Conservation (phyloP, 2,329 filamentous ascomycete species). For the Penicillium sp. region DNA sequence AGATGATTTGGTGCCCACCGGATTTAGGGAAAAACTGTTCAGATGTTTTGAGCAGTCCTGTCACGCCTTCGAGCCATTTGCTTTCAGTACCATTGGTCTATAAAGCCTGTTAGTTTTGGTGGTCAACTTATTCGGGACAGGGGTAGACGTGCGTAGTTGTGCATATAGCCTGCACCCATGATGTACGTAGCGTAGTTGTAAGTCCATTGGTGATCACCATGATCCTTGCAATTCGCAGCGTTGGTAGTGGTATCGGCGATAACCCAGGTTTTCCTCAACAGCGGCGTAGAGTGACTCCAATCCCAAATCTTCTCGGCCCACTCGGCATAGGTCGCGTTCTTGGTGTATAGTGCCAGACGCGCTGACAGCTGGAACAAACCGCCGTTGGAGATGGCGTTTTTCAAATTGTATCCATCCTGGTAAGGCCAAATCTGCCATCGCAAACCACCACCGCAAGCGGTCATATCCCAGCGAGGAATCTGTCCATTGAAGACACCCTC, state of each 20-base stretch:
- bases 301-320: conserved; percentile 61
- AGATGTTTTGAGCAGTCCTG: conserved; percentile 51
- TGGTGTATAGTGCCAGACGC: conserved; percentile 63
- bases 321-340: conserved; percentile 61
- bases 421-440: conserved; percentile 75
- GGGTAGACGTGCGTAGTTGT: conserved; percentile 48
- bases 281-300: conserved; percentile 54
- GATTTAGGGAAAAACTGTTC: conserved; percentile 49
- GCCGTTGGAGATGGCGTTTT: conserved; percentile 74
- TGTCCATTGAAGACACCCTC: conserved; percentile 70
- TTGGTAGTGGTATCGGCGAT: conserved; percentile 63
- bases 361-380: conserved; percentile 76
- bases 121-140: neutral
- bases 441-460: conserved; percentile 65
- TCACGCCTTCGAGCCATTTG: conserved; percentile 55
- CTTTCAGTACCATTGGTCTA: conserved; percentile 46
- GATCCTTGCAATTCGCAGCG: conserved; percentile 56
- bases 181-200: conserved; percentile 62
- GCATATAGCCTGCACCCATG: conserved; percentile 61
- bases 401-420: conserved; percentile 77
- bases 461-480: conserved; percentile 63
- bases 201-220: conserved; percentile 62
- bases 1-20: conserved; percentile 51
- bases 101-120: conserved; percentile 27
- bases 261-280: conserved; percentile 58